Evolutionary conservation across 2,329 filamentous ascomycete genomes (phyloP), one percentile per base, ranked within the genome.

Genomic region (Xylariaceae sp.): DNA sequence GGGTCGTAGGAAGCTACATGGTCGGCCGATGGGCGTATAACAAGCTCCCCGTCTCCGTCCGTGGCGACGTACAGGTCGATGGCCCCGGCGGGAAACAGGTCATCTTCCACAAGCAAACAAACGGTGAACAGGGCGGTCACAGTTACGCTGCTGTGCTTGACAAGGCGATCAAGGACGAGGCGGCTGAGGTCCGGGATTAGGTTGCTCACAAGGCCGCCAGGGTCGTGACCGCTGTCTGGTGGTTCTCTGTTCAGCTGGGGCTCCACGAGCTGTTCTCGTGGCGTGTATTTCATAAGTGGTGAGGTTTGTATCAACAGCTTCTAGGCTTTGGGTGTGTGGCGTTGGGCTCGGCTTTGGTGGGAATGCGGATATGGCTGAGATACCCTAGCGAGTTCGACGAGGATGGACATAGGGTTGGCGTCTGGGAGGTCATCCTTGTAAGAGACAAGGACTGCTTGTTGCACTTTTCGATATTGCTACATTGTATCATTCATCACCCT

Each of bases 1-100:
- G 85, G 83, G 83, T 78, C 7, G 71, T 87, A 9, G 80, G 76
- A 13, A 79, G 77, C 44, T 91, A 84, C 66, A 33, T 79, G 46
- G 62, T 74, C 38, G 73, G 69, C 3, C 72, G 73, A 45, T 79
- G 75, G 71, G 49, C 76, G 12, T 83, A 80, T 60, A 34, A 42
- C 6, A 50, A 50, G 31, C 33, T 64, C 4, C 63, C 60, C 2
- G 53, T 54, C 12, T 39, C 54, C 31, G n/a, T 59, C 33, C 58
- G 57, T 34, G 48, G 47, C 12, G 38, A 55, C 36, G 50, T 40
- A 12, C 36, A 40, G 2, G 13, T 42, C 14, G 52, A 40, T 7
- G 47, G 28, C 19, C 38, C 38, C 31, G 43, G 42, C 33, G 53
- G 49, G 39, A 61, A 60, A 50, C 53, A 57, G 40, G 58, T 66